Evolutionary conservation across 2,329 filamentous ascomycete genomes (phyloP), one percentile per base, ranked within the genome.

Genomic region (Monilinia laxa): DNA sequence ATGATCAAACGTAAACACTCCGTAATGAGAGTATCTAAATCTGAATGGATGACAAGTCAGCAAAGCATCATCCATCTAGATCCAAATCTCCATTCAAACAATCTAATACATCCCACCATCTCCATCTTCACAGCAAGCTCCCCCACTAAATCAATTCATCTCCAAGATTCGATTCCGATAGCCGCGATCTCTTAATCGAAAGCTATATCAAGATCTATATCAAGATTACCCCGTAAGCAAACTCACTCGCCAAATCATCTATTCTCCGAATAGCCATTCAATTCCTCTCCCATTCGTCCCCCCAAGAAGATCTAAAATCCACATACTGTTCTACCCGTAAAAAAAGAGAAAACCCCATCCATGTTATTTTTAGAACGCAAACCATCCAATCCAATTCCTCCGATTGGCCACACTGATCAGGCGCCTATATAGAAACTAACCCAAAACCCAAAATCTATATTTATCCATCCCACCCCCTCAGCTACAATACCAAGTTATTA

Each of bases 401-500:
- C 56, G 25, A 59, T 47, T 59, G 56, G 40, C 5, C 40, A 28
- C 18, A 47, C 9, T 14, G n/a, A 51, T 12, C 40, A 40, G 25
- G 56, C 56, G 56, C 56, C 42, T 59, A 59, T 47, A 9, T 4
- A 35, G 31, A 35, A 31, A 16, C 45, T 16, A 9, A 42, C 16
- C n/a, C 9, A 52, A 51, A 62, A 62, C 53, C 49, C 45, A 31
- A 58, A 31, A 57, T 35, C 62, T 64, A 64, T 58, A 51, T 49
- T 64, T 49, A 57, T 53, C 62, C 31, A n/a, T 11, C 12, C 9
- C 18, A 12, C 52, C 53, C 20, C 35, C 9, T 40, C 12, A 42
- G 40, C 40, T 42, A 42, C 40, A 4, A 16, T 16, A 42, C 31
- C 31, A 35, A 35, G 31, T 35, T 35, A 6, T 35, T 9, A 35